Base-by-base conservation (phyloP, 2,329 filamentous ascomycete genomes). In the Emericellopsis atlantica region DNA sequence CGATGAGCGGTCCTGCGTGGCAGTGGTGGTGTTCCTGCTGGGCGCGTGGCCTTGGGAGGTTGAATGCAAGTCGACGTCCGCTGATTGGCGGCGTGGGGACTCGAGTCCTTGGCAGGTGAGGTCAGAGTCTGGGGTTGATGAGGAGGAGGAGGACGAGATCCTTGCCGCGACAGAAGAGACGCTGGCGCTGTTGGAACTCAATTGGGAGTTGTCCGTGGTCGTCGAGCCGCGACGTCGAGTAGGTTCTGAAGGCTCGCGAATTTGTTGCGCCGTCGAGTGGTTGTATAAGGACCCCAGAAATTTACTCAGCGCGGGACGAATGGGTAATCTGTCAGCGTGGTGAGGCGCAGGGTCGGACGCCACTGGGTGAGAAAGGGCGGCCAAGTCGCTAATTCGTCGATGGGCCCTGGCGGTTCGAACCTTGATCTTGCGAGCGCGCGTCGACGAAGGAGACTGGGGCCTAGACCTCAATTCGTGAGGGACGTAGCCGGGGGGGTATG, bases 401-500 rank as follows among this genome's bases (percentile, higher is more conserved):
- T 38, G 37, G 33, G 39, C 39, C 22, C 35, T 39, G 34, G 34
- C 39, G 22, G 42, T 39, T 37, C 35, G 39, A 41, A 41, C 40
- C 42, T 46, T 41, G 35, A 41, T 34, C 40, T 43, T 40, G 35
- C 40, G 38, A 31, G 39, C 31, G n/a, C 41, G 42, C 24, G 45
- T 31, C 7, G 43, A 38, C 38, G 44, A 44, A 54, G 64, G 47
- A 9, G 26, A 29, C 26, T 29, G 26, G 26, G 26, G 3, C 60
- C 43, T 44, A 4, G 55, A 51, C 48, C 65, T 61, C 36, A 70
- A 49, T 43, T 71, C 67, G 43, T 59, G 58, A 15, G 67, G 67
- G 21, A 69, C 55, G 51, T 65, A 65, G 40, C 62, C 62, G 2
- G 61, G 50, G 4, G 62, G 62, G 41, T 60, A 65, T 23, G 60